Evolutionary conservation across 2,329 filamentous ascomycete species (phyloP), one percentile per base, ranked within the genome.

Genomic region (Cordyceps javanica): DNA sequence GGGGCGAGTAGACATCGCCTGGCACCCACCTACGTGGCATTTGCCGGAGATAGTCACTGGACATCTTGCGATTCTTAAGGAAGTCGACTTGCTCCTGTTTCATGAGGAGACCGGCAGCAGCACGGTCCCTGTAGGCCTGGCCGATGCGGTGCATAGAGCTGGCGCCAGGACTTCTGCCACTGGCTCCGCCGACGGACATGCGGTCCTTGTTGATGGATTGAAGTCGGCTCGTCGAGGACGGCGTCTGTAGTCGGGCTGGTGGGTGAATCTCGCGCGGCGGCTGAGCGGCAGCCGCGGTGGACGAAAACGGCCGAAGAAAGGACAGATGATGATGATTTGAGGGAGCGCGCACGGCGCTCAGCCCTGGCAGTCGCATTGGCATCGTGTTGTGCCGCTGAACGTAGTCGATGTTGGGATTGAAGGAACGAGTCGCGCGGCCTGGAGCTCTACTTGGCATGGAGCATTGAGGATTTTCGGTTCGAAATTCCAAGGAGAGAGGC

Each of bases 1-100:
- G 89, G 34, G 94, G 94, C 60, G 91, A 82, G 74, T 97, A 97
- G 54, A 97, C 81, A 69, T 97, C 92, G 64, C 94, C 94, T 0
- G 76, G 66, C 65, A 79, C 78, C 87, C 89, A 97, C 41, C 81
- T 79, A 49, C 92, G 86, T 36, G 82, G 80, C 72, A 87, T 80
- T 72, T 90, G 85, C 61, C 73, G 77, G 65, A 84, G 73, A 70
- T 84, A 83, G 61, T 84, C 82, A 45, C 75, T 73, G 54, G 72
- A 73, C 48, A 71, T 64, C 66, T 74, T 73, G 62, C 70, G 68
- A 62, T 72, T 69, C 62, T 67, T 67, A 56, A 76, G 63, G 57
- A 70, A 68, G 55, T 76, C 70, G 57, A 74, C 69, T 57, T 74
- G 66, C 14, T 64, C 62, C 57, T 69, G 66, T 63, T 69, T 70